These are phyloP conservation scores for Leishmania arabica DNA, from an alignment of 208 protist genomes.

Conservation along the genomic window DNA sequence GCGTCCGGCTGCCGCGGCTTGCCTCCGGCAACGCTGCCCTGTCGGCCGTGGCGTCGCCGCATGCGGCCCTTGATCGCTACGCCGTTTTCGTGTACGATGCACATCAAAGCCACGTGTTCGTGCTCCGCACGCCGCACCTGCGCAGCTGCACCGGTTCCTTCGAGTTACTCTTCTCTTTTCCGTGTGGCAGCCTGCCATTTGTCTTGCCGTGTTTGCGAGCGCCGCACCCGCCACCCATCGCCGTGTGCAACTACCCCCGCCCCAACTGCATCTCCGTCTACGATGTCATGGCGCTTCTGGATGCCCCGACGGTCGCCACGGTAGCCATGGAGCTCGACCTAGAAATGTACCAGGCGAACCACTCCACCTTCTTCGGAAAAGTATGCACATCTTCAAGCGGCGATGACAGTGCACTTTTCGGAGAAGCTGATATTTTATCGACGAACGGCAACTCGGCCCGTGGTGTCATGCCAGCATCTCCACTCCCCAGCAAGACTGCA, in stretches of 20 bases:
- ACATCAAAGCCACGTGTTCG: slow-evolving; percentile 28
- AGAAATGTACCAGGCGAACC: slow-evolving; percentile 11
- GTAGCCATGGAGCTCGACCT: slow-evolving; percentile 19
- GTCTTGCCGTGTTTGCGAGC: slow-evolving; percentile 62
- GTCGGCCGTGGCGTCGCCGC: slow-evolving; percentile 52
- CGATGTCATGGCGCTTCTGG: slow-evolving; percentile 37
- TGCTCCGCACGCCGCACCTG: slow-evolving; percentile 61
- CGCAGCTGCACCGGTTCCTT: slow-evolving; percentile 36
- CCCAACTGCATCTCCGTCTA: slow-evolving; percentile 64
- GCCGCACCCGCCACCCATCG: slow-evolving; percentile 53
- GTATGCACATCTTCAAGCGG: slow-evolving; percentile 3
- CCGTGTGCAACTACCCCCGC: slow-evolving; percentile 66
- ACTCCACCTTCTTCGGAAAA: slow-evolving; percentile 20
- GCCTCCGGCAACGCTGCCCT: slow-evolving; percentile 46
- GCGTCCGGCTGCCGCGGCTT: slow-evolving; percentile 46
- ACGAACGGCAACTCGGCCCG: background rate
- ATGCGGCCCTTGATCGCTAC: slow-evolving; percentile 24
- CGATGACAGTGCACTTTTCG: background rate
- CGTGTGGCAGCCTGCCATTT: slow-evolving; percentile 43
- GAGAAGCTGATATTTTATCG: background rate
- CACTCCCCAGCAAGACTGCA: too few relatives aligned
- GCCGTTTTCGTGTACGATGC: slow-evolving; percentile 73
- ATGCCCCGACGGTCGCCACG: slow-evolving; percentile 4
- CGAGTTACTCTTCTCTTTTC: slow-evolving; percentile 55
- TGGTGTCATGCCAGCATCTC: background rate